Base-by-base conservation (phyloP, 805 yeast species). In the Pichia gijzeniarum region DNA sequence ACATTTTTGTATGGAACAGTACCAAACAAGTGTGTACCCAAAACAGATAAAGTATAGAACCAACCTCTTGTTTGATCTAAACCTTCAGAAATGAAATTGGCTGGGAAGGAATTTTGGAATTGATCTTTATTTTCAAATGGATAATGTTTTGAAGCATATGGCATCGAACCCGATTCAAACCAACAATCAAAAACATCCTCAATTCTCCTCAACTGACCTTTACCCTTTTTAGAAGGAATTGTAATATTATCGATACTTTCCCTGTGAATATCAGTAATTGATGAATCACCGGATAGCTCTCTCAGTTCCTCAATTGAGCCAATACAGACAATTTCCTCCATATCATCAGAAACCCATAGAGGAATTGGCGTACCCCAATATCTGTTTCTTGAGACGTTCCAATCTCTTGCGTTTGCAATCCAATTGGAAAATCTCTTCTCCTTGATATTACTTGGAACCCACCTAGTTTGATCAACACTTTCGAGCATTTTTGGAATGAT, bases 341-440 rank as follows among this genome's bases (percentile, higher is more conserved):
- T 79, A 65, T 93, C 99, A 17, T 90, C 98, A 55, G 90, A 80
- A 44, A 80, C 96, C 99, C 99, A 93, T 62, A 93, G 71, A 51
- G 99, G 99, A 57, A 93, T 81, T 50, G 99, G 99, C 27, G 98
- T 93, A 73, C 99, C 99, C 99, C 99, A 93, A 70, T 93, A 93
- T 70, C 99, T 79, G 74, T 91, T 91, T 77, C 99, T 85, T 21
- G 97, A 89, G 52, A 93, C 78, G 64, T 93, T 93, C 99, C 99
- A 93, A 69, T 93, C 99, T 69, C 99, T 86, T 42, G 99, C 99
- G 60, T 90, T 91, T 56, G 93, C 88, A 65, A 93, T 85, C 99
- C 99, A 93, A 73, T 91, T 91, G 41, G 95, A 79, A 62, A 93
- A 93, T 69, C 99, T 80, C 70, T 93, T 93, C 57, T 90, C 97